These are phyloP conservation scores for Chaetomiaceae sp. DNA, from an alignment of 2,329 filamentous ascomycete genomes.

Conservation along the genomic window DNA sequence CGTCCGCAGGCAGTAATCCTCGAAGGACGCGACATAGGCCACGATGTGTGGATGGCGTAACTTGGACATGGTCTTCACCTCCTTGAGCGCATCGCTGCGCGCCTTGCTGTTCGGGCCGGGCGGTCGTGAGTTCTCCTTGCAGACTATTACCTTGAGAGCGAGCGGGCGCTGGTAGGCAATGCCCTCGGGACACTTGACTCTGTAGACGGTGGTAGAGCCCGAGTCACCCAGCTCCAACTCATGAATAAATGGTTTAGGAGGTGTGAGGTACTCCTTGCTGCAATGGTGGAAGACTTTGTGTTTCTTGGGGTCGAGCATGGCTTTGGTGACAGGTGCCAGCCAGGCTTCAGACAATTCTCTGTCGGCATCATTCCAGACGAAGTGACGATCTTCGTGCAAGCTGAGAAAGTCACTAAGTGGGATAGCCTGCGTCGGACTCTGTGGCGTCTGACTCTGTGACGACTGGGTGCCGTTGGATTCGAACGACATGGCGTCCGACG, in stretches of 20 bases:
- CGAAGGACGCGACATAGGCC: constrained; percentile 27
- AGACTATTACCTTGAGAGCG: constrained; percentile 26
- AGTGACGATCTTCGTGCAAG: constrained; percentile 18
- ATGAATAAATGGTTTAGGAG: constrained; percentile 21
- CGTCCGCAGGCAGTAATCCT: constrained; percentile 25
- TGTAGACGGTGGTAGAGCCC: constrained; percentile 26
- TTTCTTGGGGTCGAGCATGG: constrained; percentile 20
- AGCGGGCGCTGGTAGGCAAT: constrained; percentile 21
- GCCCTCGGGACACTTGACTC: constrained; percentile 19
- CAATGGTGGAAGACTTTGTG: constrained; percentile 27
- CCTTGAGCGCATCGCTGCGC: constrained; percentile 21
- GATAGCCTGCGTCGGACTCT: constrained; percentile 17
- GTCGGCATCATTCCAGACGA: constrained; percentile 21
- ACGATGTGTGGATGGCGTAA: constrained; percentile 27
- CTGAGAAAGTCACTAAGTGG: constrained; percentile 21
- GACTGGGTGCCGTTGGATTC: constrained; percentile 21
- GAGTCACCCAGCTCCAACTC: constrained; percentile 23
- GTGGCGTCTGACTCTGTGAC: constrained; percentile 18
- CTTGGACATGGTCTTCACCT: constrained; percentile 24
- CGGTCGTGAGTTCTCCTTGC: constrained; percentile 22
- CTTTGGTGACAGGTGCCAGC: constrained; percentile 17
- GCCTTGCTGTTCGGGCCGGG: constrained; percentile 24
- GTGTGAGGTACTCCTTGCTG: constrained; percentile 24
- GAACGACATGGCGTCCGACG: constrained; percentile 18
- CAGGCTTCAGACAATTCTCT: constrained; percentile 20